Base-by-base conservation (phyloP, 371 early-diverging fungal genomes). In the Apophysomyces elegans region DNA sequence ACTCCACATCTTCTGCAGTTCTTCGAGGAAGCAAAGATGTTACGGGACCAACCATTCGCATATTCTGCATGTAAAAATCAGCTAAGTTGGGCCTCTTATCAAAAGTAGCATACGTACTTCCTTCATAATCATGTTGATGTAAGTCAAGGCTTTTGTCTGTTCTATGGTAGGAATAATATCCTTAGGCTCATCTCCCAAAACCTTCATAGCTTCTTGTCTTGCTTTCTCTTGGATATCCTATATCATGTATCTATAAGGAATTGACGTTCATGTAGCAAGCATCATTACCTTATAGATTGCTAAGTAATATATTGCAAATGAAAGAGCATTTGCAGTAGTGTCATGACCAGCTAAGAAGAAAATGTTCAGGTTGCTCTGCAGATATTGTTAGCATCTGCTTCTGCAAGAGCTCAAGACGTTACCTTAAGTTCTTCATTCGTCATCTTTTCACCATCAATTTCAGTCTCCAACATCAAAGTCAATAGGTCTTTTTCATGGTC, bases 1-100 rank as follows among this genome's bases (percentile, higher is more conserved):
- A 45, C 0, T 68, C 73, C 7, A 72, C 74, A 7, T 85, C 79
- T 63, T 84, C 76, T 7, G 66, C 59, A 1, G 75, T 75, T 12
- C 66, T 61, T 59, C 63, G 71, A 12, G 62, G 58, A 39, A 63
- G 21, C 7, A 66, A 21, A 14, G 21, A 16, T 5, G 61, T 36
- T 7, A 44, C 61, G 39, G 71, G 70, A 1, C 50, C 45, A n/a
- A 70, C 43, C 8, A 73, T 63, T 32, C 71, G 61, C 32, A 71
- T 26, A 5, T 68, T 61, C 69, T 72, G 12, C 32, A 2, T 18
- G 26, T 36, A 37, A 26, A 60, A 43, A 8, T 39, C 1, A n/a
- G 16, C 47, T 61, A 0, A 63, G 56, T 37, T 61, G 56, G 36
- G 61, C 11, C 6, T 64, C 64, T 44, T 58, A 61, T 8, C 36